Percentiles rank a stretch among this genome's conserved stretches.
Evolutionary conservation across 495 filamentous ascomycete genomes (phyloP).

Genomic region (Lineolata rhizophorae): DNA sequence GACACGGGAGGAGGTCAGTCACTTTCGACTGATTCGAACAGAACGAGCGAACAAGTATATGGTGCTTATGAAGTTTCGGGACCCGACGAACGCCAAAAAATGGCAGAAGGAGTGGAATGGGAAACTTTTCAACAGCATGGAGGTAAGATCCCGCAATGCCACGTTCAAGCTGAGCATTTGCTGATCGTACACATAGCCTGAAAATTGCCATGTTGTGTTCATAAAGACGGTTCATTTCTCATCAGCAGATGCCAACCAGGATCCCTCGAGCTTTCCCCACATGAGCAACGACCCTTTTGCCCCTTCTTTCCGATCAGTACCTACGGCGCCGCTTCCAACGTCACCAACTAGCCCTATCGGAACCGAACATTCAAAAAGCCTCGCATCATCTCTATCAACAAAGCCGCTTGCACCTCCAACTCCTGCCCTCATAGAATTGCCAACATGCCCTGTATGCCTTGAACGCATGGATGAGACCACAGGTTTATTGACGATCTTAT

Average conservation of each 20-base stretch:
- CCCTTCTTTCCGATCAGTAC: slow-evolving; percentile 13
- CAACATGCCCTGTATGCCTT: slow-evolving; percentile 89
- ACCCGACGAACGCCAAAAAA: slow-evolving; percentile 42
- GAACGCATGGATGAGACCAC: slow-evolving; percentile 98
- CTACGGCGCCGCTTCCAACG: too few relatives aligned
- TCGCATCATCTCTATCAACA: slow-evolving; percentile 32
- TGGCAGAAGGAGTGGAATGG: slow-evolving; percentile 87
- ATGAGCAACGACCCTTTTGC: slow-evolving; percentile 45
- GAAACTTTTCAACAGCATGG: slow-evolving; percentile 82
- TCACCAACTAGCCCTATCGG: slow-evolving; percentile 15
- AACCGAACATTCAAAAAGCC: slow-evolving; percentile 9
- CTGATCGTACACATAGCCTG: slow-evolving; percentile 33
- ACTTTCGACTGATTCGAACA: slow-evolving; percentile 90
- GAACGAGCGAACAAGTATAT: slow-evolving; percentile 78
- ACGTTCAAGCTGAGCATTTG: background rate
- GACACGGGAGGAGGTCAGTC: slow-evolving; percentile 71
- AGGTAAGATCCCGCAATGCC: slow-evolving; percentile 31
- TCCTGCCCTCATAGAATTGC: slow-evolving; percentile 70
- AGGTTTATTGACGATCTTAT: slow-evolving; percentile 82
- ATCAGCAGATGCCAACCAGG: slow-evolving; percentile 16
- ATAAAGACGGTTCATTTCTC: slow-evolving; percentile 73
- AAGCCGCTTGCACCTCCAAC: slow-evolving; percentile 87
- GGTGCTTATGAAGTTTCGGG: slow-evolving; percentile 90
- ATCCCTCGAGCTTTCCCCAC: slow-evolving; percentile 29
- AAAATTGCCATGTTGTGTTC: slow-evolving; percentile 90